These are phyloP conservation scores for Aspergillus pseudoterreus DNA, from an alignment of 2,329 filamentous ascomycete species.

Conservation along the genomic window DNA sequence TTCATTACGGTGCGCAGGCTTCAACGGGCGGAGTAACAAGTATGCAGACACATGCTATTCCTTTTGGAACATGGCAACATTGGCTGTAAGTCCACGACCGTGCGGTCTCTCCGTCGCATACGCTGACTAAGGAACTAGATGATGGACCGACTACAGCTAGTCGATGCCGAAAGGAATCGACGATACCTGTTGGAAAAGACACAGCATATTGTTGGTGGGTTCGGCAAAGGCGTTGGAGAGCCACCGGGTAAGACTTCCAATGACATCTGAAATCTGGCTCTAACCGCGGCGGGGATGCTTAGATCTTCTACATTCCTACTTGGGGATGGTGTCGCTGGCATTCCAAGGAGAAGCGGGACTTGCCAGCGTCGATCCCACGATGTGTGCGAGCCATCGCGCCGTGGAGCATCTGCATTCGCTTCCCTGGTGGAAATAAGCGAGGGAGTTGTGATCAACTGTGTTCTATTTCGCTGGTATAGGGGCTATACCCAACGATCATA, in stretches of 20 bases:
- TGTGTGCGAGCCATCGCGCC: conserved; percentile 65
- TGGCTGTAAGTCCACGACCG: conserved; percentile 36
- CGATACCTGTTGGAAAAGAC: conserved; percentile 80
- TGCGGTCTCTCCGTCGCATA: not conserved
- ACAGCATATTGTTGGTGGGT: conserved; percentile 80
- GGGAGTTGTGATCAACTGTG: conserved; percentile 1
- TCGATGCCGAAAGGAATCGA: conserved; percentile 60
- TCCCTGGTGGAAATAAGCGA: conserved; percentile 32
- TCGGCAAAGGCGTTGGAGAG: conserved; percentile 67
- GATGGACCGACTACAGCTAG: conserved; percentile 54
- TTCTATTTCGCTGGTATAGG: not conserved
- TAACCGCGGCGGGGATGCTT: conserved; percentile 13
- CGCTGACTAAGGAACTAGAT: conserved; percentile 46
- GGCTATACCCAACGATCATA: not conserved
- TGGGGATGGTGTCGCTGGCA: conserved; percentile 77
- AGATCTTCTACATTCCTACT: conserved; percentile 83
- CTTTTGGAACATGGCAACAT: conserved; percentile 79
- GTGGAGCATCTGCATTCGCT: conserved; percentile 39
- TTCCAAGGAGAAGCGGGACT: conserved; percentile 68
- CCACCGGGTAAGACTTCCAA: conserved; percentile 56
- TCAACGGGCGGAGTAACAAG: conserved; percentile 90
- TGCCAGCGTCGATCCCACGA: conserved; percentile 66
- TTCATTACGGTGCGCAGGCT: conserved; percentile 60
- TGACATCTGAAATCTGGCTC: not conserved
- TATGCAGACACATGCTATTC: conserved; percentile 91